phyloP scores from a whole-genome alignment of 257 asterid species.

The Ilex asprella region DNA sequence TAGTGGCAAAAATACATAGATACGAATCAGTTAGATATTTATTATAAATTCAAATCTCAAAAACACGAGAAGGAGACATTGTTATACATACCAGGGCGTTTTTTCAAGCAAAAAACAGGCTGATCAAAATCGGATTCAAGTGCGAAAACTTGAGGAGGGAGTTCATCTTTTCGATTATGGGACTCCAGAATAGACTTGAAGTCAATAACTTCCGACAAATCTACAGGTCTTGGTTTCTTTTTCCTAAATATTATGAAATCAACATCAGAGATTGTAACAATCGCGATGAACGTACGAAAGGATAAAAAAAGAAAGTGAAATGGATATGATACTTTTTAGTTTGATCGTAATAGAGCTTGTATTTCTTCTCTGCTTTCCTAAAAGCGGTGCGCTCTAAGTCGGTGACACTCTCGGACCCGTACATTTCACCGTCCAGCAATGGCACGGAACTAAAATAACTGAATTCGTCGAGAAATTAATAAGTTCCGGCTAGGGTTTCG shows the following conservation, averaged over 20 bases:
- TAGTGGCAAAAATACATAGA: no score
- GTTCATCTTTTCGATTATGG: slow-evolving; percentile 38
- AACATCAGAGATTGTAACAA: not conserved
- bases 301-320: not conserved
- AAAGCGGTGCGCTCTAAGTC: slow-evolving; percentile 86
- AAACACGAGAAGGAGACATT: no score
- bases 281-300: not conserved
- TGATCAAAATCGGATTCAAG: slow-evolving; percentile 40
- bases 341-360: slow-evolving; percentile 74
- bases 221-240: slow-evolving; percentile 62
- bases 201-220: slow-evolving; percentile 88
- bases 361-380: slow-evolving; percentile 84
- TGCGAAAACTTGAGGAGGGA: slow-evolving; percentile 47
- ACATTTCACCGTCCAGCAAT: slow-evolving; percentile 27
- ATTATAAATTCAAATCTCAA: no score
- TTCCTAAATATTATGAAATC: slow-evolving; percentile 34
- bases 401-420: slow-evolving; percentile 39
- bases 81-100: slow-evolving; percentile 60
- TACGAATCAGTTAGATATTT: no score
- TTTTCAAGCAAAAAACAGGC: slow-evolving; percentile 61
- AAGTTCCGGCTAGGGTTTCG: not conserved
- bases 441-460: not conserved
- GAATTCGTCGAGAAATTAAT: not conserved
- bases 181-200: slow-evolving; percentile 68
- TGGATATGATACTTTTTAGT: slow-evolving; percentile 39